phyloP scores from a whole-genome alignment of 2,329 filamentous ascomycete species.

The Cercospora sojina region DNA sequence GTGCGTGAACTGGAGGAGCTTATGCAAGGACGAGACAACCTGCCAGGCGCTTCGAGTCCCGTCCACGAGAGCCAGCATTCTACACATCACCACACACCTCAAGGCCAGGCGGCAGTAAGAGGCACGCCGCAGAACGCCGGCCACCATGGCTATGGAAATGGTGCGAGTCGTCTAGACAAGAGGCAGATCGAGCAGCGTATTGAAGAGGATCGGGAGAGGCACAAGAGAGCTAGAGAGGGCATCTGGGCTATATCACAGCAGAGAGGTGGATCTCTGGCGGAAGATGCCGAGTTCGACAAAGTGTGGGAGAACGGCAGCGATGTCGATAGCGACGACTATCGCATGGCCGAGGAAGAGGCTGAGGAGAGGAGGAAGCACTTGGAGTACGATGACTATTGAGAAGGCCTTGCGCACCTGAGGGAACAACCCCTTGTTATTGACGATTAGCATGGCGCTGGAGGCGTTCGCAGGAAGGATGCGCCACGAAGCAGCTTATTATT shows the following conservation, averaged over 20 bases:
- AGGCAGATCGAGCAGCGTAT: slow-evolving; percentile 92
- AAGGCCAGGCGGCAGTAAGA: slow-evolving; percentile 13
- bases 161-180: slow-evolving; percentile 64
- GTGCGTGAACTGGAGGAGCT: slow-evolving; percentile 79
- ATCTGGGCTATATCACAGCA: slow-evolving; percentile 74
- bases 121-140: slow-evolving; percentile 28
- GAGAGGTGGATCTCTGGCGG: slow-evolving; percentile 51
- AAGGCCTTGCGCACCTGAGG: background rate
- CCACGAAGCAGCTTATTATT: too few relatives aligned
- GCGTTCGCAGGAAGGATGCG: background rate
- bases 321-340: slow-evolving; percentile 80
- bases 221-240: slow-evolving; percentile 86
- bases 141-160: slow-evolving; percentile 23
- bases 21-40: slow-evolving; percentile 70
- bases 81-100: slow-evolving; percentile 6
- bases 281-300: slow-evolving; percentile 71
- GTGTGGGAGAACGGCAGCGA: slow-evolving; percentile 87
- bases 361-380: slow-evolving; percentile 53
- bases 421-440: background rate
- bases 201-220: slow-evolving; percentile 91
- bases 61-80: slow-evolving; percentile 11
- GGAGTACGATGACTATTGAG: slow-evolving; percentile 40
- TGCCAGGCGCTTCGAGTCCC: slow-evolving; percentile 24
- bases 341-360: slow-evolving; percentile 72
- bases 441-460: slow-evolving; percentile 10